A percentile compares a stretch with the other conserved stretches of the same genome.
Evolutionary conservation across 73 alveolate species (phyloP).

Genomic region (Paraurostyla sp.): DNA sequence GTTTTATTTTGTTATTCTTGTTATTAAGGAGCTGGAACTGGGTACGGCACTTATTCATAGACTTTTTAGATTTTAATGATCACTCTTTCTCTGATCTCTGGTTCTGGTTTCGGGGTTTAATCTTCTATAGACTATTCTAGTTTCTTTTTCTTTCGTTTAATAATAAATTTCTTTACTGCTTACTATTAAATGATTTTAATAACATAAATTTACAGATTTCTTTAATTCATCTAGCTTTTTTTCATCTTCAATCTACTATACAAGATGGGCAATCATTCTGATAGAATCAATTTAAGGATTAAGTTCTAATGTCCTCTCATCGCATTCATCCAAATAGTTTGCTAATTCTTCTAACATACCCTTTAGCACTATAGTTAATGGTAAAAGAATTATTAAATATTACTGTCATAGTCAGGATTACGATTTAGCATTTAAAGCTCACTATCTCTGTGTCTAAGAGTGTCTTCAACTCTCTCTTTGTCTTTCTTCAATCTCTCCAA

Average conservation of each 20-base stretch:
- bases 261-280: neutral
- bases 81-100: neutral
- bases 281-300: conserved; percentile 14
- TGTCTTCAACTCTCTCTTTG: neutral
- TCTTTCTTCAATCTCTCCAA: conserved; percentile 14
- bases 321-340: conserved; percentile 25
- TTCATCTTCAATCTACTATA: neutral
- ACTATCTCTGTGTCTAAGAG: conserved; percentile 36
- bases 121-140: neutral
- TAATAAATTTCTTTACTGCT: neutral
- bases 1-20: neutral
- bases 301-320: conserved; percentile 2
- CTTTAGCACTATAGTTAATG: conserved; percentile 7
- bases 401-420: conserved; percentile 32
- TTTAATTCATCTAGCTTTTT: neutral
- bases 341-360: conserved; percentile 20
- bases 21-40: no score
- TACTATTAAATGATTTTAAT: neutral
- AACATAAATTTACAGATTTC: neutral
- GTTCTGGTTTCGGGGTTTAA: no score
- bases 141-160: neutral
- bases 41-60: neutral
- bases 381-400: neutral
- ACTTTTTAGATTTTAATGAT: neutral
- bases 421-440: neutral